Base-by-base conservation (phyloP, 192 early-diverging fungal genomes). In the Thamnidium elegans region DNA sequence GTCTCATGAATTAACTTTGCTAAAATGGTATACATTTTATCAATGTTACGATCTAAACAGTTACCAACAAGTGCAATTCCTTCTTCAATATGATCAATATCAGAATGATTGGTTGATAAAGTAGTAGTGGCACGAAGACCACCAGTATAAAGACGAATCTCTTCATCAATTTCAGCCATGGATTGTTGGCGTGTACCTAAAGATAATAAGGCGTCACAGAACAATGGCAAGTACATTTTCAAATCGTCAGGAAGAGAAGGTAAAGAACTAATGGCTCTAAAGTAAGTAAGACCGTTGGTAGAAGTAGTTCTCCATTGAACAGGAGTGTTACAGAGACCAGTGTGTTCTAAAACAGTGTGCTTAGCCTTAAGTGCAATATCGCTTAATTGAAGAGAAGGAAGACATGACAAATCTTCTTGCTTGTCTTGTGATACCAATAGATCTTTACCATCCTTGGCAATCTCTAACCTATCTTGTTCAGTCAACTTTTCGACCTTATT, bases 221-320 rank as follows among this genome's bases (percentile, higher is more conserved):
- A 94, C 71, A 95, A 74, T 14, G 90, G 89, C 45, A 92, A 61
- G 67, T 89, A 94, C 32, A 85, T 72, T 67, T 84, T 80, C 54
- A 91, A 75, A 21, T 92, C 83, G 31, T 67, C 62, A 13, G 68
- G 62, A 19, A 70, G 32, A 3, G 81, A 71, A 19, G 89, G 79
- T 54, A 94, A 65, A 32, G 82, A 78, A 65, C 88, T 89, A 59
- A 88, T 89, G 0, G 86, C 77, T n/a, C 82, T 80, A 50, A 94
- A 78, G 73, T 98, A 98, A 34, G 93, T 93, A 55, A 98, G 87
- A 21, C 92, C 94, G 64, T 98, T 98, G 39, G 96, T 98, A 3
- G 84, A 66, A 0, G 94, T 88, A 5, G 82, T 78, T 54, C 92
- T 81, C 87, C 87, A 89, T 53, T 93, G 90, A 30, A 92, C 84